A percentile compares a stretch with the other conserved stretches of the same genome.
phyloP scores from a whole-genome alignment of 768 basidiomycete genomes.

The Amanita exitialis region DNA sequence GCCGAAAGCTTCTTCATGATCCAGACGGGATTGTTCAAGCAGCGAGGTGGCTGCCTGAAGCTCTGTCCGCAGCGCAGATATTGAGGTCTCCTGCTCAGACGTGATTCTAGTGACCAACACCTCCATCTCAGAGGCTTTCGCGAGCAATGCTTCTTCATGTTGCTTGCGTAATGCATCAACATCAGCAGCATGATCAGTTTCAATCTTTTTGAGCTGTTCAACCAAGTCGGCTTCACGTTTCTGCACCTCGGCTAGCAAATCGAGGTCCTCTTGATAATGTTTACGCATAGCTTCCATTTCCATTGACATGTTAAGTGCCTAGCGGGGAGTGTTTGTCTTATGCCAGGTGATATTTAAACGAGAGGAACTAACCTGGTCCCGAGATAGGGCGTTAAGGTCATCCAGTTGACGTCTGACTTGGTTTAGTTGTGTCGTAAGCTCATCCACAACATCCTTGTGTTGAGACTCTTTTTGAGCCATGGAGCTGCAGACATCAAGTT shows the following conservation, averaged over 20 bases:
- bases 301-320: conserved; percentile 82
- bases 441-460: conserved; percentile 74
- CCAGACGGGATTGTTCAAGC: conserved; percentile 38
- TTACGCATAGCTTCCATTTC: conserved; percentile 70
- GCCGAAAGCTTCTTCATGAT: conserved; percentile 53
- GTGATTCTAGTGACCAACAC: conserved; percentile 37
- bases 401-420: conserved; percentile 74
- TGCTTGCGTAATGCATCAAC: conserved; percentile 40
- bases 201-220: conserved; percentile 36
- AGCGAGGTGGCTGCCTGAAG: conserved; percentile 29
- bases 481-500: conserved; percentile 40
- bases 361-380: conserved; percentile 59
- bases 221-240: conserved; percentile 47
- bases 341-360: neutral
- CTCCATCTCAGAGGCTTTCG: conserved; percentile 33
- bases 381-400: conserved; percentile 68
- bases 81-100: conserved; percentile 33
- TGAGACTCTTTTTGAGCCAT: conserved; percentile 97
- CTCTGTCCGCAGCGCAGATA: conserved; percentile 30
- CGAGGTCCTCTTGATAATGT: conserved; percentile 45
- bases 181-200: conserved; percentile 37
- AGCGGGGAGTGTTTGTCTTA: neutral
- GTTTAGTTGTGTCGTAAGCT: conserved; percentile 54
- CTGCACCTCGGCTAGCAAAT: conserved; percentile 43
- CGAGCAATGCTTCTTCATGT: conserved; percentile 32